Percentiles rank a stretch among this genome's conserved stretches.
Conservation (phyloP, 2,329 filamentous ascomycete species). For the Penicillium corylophilum region DNA sequence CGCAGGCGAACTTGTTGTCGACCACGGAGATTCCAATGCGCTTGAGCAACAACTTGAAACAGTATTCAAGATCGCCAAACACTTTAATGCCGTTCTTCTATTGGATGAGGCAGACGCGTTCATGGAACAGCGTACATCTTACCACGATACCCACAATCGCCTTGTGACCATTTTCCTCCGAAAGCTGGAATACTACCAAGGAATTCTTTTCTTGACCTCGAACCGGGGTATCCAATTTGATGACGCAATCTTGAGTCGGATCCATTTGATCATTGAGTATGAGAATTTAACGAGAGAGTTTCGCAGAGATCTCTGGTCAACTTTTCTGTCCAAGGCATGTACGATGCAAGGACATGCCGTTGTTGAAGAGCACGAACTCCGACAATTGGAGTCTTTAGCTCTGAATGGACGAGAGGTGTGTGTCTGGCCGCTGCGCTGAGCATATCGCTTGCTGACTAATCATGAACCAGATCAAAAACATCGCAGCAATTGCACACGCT, state of each 20-base stretch:
- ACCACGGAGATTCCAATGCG: slow-evolving; percentile 16
- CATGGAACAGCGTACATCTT: too few species aligned
- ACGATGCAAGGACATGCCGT: background rate
- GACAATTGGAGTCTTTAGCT: background rate
- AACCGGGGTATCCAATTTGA: slow-evolving; percentile 40
- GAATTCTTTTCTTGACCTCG: slow-evolving; percentile 42
- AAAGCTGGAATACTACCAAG: slow-evolving; percentile 40
- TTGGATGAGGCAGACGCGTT: too few species aligned
- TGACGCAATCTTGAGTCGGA: slow-evolving; percentile 34
- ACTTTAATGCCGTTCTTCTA: slow-evolving; percentile 8
- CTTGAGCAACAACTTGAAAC: slow-evolving; percentile 21
- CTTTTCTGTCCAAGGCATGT: background rate
- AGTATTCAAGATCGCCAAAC: slow-evolving; percentile 26
- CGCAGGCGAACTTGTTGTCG: slow-evolving; percentile 14
- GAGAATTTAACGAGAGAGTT: slow-evolving; percentile 23
- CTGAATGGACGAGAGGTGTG: background rate
- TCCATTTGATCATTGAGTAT: slow-evolving; percentile 36
- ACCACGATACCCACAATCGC: slow-evolving; percentile 10
- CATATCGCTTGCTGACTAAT: too few species aligned
- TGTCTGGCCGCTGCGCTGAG: too few species aligned
- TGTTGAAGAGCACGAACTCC: background rate
- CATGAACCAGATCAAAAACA: too few species aligned
- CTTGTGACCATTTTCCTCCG: slow-evolving; percentile 39
- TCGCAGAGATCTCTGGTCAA: slow-evolving; percentile 6
- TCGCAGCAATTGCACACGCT: too few species aligned